Conservation (phyloP, 352 stramenopile genomes). For the Phytophthora fragariae region DNA sequence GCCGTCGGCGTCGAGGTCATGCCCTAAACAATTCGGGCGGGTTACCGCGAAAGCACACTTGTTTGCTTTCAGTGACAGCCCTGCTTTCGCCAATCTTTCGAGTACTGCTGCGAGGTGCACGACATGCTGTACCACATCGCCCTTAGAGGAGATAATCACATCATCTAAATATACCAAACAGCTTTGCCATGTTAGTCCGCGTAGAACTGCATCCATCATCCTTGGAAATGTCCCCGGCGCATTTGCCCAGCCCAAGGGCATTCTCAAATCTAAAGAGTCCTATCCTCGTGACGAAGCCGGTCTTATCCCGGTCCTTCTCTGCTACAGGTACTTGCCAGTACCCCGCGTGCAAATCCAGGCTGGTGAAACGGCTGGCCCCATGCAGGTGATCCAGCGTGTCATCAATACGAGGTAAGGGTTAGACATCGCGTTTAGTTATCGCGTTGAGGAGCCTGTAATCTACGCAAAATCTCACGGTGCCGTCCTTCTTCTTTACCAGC, state of each 20-base stretch:
- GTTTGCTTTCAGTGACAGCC: constrained; percentile 27
- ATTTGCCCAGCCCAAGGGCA: constrained; percentile 31
- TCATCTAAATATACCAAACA: constrained; percentile 41
- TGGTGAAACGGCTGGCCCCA: too few species aligned
- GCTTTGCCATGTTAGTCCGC: constrained; percentile 21
- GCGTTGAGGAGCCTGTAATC: too few species aligned
- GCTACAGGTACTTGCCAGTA: too few species aligned
- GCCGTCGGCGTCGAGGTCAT: constrained; percentile 28
- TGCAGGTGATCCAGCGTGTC: too few species aligned
- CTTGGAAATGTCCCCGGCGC: constrained; percentile 39
- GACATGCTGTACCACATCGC: constrained; percentile 17
- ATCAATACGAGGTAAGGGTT: too few species aligned
- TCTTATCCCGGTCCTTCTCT: neutral
- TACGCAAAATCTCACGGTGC: too few species aligned
- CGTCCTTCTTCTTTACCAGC: too few species aligned
- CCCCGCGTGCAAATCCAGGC: too few species aligned
- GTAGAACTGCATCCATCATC: constrained; percentile 26
- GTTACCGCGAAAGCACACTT: constrained; percentile 29
- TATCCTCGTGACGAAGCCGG: constrained; percentile 13
- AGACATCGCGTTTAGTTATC: too few species aligned
- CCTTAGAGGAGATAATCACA: constrained; percentile 29
- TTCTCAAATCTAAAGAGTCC: constrained; percentile 25
- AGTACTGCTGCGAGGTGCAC: constrained; percentile 28
- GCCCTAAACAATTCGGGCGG: constrained; percentile 32
- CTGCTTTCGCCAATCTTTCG: constrained; percentile 12